Conservation (phyloP, 2,329 filamentous ascomycete genomes). For the Ophidiomyces ophidiicola region DNA sequence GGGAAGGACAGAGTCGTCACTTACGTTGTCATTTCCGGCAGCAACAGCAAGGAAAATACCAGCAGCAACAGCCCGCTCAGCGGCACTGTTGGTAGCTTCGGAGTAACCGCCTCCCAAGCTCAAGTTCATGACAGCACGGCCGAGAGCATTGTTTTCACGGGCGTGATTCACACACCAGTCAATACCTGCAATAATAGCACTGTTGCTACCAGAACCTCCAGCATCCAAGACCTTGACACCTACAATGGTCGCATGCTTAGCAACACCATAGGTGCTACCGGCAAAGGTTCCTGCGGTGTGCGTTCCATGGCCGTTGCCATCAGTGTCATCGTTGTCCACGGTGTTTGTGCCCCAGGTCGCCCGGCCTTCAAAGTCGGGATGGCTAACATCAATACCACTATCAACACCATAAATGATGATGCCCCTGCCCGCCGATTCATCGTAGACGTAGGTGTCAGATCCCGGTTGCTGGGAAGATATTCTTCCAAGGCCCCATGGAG, state of each 20-base stretch:
- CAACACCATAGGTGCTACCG: slow-evolving; percentile 27
- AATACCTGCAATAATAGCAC: slow-evolving; percentile 41
- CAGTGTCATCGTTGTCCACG: slow-evolving; percentile 15
- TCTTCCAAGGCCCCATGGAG: slow-evolving; percentile 27
- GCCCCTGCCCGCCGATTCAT: slow-evolving; percentile 26
- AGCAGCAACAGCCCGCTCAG: slow-evolving; percentile 24
- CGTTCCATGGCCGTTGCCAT: slow-evolving; percentile 29
- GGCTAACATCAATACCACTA: slow-evolving; percentile 27
- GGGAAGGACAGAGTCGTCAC: slow-evolving; percentile 3
- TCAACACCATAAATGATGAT: slow-evolving; percentile 31
- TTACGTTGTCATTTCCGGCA: slow-evolving; percentile 30
- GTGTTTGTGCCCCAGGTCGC: slow-evolving; percentile 27
- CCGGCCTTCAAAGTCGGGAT: slow-evolving; percentile 29
- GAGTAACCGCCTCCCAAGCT: slow-evolving; percentile 28
- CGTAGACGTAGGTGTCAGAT: slow-evolving; percentile 26
- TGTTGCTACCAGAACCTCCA: slow-evolving; percentile 35
- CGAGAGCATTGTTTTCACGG: slow-evolving; percentile 20
- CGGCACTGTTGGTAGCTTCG: slow-evolving; percentile 29
- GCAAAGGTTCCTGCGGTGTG: slow-evolving; percentile 31
- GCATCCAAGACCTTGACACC: slow-evolving; percentile 41
- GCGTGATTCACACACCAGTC: slow-evolving; percentile 28
- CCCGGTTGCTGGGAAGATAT: slow-evolving; percentile 22
- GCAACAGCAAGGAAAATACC: slow-evolving; percentile 34
- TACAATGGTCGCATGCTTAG: slow-evolving; percentile 28
- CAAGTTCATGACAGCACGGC: slow-evolving; percentile 27